phyloP scores from a whole-genome alignment of 2,329 filamentous ascomycete genomes.

The Lachnellula arida region DNA sequence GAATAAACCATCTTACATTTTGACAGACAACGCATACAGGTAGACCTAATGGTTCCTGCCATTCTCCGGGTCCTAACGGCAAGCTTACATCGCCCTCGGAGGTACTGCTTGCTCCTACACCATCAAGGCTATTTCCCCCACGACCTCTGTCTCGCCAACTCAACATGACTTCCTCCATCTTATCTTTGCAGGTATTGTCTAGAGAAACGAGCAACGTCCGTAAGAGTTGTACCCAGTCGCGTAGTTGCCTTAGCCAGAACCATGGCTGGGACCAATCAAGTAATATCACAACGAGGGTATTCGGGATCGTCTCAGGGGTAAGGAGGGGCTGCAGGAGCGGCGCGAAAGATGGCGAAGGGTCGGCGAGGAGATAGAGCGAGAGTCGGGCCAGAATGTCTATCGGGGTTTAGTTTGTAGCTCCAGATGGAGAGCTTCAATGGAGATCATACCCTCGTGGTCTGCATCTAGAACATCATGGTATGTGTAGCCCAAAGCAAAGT shows the following conservation, averaged over 20 bases:
- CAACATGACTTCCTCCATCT: slow-evolving; percentile 82
- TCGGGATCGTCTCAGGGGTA: slow-evolving; percentile 75
- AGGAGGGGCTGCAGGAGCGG: slow-evolving; percentile 79
- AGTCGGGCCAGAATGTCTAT: slow-evolving; percentile 84
- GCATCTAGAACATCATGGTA: slow-evolving; percentile 93
- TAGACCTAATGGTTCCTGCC: slow-evolving; percentile 83
- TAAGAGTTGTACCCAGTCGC: slow-evolving; percentile 84
- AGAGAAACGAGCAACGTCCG: slow-evolving; percentile 70
- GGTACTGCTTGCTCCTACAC: slow-evolving; percentile 50
- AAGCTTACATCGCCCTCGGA: slow-evolving; percentile 65
- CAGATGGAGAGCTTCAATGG: slow-evolving; percentile 11
- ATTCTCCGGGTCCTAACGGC: slow-evolving; percentile 82
- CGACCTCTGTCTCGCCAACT: slow-evolving; percentile 73
- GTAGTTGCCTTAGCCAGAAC: slow-evolving; percentile 82
- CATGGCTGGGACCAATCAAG: slow-evolving; percentile 94
- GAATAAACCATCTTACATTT: slow-evolving; percentile 54
- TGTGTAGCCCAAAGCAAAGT: slow-evolving; percentile 88
- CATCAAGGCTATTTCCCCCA: slow-evolving; percentile 59
- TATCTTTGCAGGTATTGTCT: slow-evolving; percentile 69
- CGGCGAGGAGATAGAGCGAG: slow-evolving; percentile 83
- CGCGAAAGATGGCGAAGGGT: slow-evolving; percentile 75
- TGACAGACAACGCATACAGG: slow-evolving; percentile 94
- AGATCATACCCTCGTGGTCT: slow-evolving; percentile 74
- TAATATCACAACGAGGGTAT: slow-evolving; percentile 85
- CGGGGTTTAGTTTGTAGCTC: slow-evolving; percentile 14